Percentiles rank a stretch among this genome's conserved stretches.
These are phyloP conservation scores for Ophiostoma australiae DNA, from an alignment of 2,329 filamentous ascomycete genomes.

Conservation along the genomic window DNA sequence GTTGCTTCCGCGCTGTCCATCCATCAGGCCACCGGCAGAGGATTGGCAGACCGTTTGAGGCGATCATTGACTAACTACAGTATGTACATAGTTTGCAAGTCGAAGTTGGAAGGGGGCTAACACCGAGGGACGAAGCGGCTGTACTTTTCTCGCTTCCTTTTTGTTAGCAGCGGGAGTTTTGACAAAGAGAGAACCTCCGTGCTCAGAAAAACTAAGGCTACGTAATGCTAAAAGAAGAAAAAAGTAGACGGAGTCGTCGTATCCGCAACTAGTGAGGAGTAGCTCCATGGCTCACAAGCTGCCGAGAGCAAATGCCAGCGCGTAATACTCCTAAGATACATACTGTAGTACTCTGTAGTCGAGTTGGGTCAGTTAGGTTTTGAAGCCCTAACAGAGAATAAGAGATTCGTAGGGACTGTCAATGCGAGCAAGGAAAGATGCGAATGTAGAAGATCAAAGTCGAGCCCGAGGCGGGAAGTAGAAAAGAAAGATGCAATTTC, in stretches of 20 bases:
- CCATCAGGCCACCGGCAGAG: not conserved
- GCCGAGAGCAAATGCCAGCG: not conserved
- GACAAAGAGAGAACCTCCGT: not conserved
- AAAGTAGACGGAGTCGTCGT: not conserved
- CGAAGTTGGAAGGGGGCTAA: not conserved
- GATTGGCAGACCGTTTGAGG: not conserved
- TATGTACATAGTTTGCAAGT: not conserved
- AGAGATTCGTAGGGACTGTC: no score
- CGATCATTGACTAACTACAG: not conserved
- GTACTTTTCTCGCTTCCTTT: not conserved
- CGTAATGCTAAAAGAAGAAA: not conserved
- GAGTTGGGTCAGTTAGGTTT: not conserved
- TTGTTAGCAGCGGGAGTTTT: not conserved
- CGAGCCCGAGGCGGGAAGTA: not conserved
- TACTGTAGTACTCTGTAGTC: not conserved
- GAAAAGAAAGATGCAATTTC: not conserved
- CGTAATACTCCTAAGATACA: not conserved
- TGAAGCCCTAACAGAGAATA: constrained; percentile 4
- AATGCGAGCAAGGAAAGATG: not conserved
- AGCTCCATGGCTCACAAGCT: not conserved
- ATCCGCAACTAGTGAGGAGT: constrained; percentile 3
- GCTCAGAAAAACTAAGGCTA: not conserved
- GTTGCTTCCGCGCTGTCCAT: not conserved
- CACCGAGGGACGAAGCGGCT: not conserved
- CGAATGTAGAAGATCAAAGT: not conserved